phyloP scores from a whole-genome alignment of 2,329 filamentous ascomycete species.

The Talaromyces funiculosus region DNA sequence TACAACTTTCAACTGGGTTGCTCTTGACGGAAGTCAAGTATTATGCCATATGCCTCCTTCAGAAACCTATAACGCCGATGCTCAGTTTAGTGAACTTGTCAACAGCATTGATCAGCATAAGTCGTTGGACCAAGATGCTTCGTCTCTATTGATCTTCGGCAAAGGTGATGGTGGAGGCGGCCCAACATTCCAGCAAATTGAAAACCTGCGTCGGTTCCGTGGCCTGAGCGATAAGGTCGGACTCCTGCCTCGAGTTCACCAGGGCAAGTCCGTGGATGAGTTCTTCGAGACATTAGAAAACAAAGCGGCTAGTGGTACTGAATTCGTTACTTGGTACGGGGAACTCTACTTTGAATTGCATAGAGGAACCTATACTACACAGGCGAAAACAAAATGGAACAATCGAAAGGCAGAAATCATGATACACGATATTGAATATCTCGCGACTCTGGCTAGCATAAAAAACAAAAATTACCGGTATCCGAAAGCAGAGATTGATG shows the following conservation, averaged over 20 bases:
- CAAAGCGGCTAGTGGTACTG: constrained; percentile 60
- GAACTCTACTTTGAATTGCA: constrained; percentile 98
- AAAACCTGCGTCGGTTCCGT: constrained; percentile 88
- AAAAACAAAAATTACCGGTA: constrained; percentile 68
- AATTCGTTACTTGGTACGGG: constrained; percentile 93
- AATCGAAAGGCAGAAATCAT: constrained; percentile 82
- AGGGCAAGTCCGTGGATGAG: constrained; percentile 86
- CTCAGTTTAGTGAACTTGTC: constrained; percentile 91
- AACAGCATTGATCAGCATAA: constrained; percentile 89
- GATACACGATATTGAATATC: constrained; percentile 78
- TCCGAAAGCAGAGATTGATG: constrained; percentile 86
- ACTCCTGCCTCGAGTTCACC: constrained; percentile 75
- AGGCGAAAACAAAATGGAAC: constrained; percentile 94
- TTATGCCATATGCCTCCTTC: constrained; percentile 95
- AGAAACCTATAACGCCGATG: constrained; percentile 92
- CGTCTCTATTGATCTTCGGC: constrained; percentile 86
- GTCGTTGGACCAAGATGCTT: constrained; percentile 86
- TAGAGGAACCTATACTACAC: constrained; percentile 93
- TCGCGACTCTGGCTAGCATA: constrained; percentile 73
- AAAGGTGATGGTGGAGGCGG: constrained; percentile 96
- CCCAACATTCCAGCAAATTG: constrained; percentile 86
- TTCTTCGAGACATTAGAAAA: constrained; percentile 84
- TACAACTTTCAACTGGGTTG: constrained; percentile 98
- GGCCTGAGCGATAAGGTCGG: constrained; percentile 85
- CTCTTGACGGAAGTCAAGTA: constrained; percentile 90